phyloP scores from a whole-genome alignment of 352 stramenopile species.

The Halophytophthora polymorphica region DNA sequence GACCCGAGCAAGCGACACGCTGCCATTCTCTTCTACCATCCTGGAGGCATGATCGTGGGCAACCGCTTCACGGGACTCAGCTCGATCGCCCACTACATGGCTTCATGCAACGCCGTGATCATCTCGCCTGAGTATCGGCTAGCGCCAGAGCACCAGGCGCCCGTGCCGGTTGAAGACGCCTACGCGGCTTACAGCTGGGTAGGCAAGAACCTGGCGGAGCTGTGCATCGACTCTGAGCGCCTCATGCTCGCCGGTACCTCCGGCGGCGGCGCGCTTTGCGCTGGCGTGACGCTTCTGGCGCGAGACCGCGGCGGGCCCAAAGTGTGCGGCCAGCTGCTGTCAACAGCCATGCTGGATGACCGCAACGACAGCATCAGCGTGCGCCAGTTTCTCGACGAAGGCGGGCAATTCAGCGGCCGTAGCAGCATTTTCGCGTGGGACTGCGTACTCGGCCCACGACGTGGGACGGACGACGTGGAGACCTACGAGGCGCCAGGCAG shows the following conservation, averaged over 20 bases:
- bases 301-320: constrained; percentile 15
- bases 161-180: constrained; percentile 19
- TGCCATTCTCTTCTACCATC: constrained; percentile 26
- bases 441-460: constrained; percentile 12
- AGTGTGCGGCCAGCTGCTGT: constrained; percentile 18
- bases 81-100: constrained; percentile 14
- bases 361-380: constrained; percentile 18
- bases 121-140: constrained; percentile 28
- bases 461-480: constrained; percentile 14
- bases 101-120: constrained; percentile 15
- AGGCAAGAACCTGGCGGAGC: constrained; percentile 6
- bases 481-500: constrained; percentile 16
- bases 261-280: constrained; percentile 19
- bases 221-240: constrained; percentile 15
- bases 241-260: constrained; percentile 24
- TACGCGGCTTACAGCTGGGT: constrained; percentile 15
- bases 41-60: constrained; percentile 26
- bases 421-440: constrained; percentile 18
- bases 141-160: constrained; percentile 16
- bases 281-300: constrained; percentile 16
- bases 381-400: constrained; percentile 20
- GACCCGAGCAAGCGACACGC: constrained; percentile 15
- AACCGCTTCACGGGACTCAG: constrained; percentile 20
- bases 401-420: constrained; percentile 11
- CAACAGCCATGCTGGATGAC: constrained; percentile 20